Conservation (phyloP, 108 stramenopile species). For the Nitzschia putrida region DNA sequence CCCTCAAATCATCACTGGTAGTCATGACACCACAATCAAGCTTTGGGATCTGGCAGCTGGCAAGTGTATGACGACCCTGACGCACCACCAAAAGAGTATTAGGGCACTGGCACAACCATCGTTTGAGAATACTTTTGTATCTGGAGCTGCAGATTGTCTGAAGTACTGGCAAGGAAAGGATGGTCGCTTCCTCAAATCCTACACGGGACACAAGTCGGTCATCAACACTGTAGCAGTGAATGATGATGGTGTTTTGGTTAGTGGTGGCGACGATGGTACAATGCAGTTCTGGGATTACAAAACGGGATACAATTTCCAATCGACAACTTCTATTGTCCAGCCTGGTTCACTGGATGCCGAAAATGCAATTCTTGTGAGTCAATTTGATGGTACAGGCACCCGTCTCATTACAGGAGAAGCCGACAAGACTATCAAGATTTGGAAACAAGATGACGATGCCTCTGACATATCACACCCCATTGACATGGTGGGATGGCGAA, state of each 20-base stretch:
- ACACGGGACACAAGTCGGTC: constrained; percentile 92
- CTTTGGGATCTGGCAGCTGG: constrained; percentile 99
- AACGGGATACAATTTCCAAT: constrained; percentile 95
- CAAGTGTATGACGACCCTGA: constrained; percentile 94
- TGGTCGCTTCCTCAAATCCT: constrained; percentile 90
- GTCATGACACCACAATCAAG: constrained; percentile 94
- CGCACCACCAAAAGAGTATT: constrained; percentile 98
- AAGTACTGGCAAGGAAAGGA: constrained; percentile 96
- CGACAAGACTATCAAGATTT: constrained; percentile 99
- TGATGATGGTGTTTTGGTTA: constrained; percentile 94
- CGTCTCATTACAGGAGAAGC: constrained; percentile 97
- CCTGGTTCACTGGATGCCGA: constrained; percentile 98
- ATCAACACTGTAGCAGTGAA: constrained; percentile 96
- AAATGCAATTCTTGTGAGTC: constrained; percentile 90
- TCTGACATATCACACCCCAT: constrained; percentile 93
- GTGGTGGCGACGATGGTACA: constrained; percentile 96
- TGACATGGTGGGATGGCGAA: constrained; percentile 93
- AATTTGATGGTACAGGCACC: constrained; percentile 97
- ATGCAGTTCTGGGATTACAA: constrained; percentile 98
- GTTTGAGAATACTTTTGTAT: constrained; percentile 93
- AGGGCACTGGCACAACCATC: constrained; percentile 85
- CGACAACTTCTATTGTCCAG: constrained; percentile 85
- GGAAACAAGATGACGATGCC: constrained; percentile 93
- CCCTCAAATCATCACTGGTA: constrained; percentile 97
- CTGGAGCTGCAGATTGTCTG: constrained; percentile 92